phyloP scores from a whole-genome alignment of 2,329 filamentous ascomycete genomes.

The Coniochaeta prunicola region DNA sequence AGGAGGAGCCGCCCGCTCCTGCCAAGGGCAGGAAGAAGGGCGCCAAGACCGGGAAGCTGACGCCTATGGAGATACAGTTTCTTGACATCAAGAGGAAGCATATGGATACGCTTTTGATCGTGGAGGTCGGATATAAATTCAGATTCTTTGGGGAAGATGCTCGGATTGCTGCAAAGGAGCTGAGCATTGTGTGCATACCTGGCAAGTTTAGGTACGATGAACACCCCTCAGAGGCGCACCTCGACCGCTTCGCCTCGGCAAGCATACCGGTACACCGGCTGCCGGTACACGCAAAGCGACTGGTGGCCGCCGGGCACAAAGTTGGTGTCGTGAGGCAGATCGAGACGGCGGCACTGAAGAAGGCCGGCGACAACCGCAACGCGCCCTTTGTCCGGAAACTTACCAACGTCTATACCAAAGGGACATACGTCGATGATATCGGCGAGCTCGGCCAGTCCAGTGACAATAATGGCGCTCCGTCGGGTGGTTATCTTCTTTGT shows the following conservation, averaged over 20 bases:
- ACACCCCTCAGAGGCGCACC: slow-evolving; percentile 84
- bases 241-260: slow-evolving; percentile 87
- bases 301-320: slow-evolving; percentile 89
- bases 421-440: slow-evolving; percentile 91
- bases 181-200: slow-evolving; percentile 94
- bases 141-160: slow-evolving; percentile 96
- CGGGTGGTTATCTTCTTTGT: slow-evolving; percentile 85
- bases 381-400: slow-evolving; percentile 86
- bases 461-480: slow-evolving; percentile 37
- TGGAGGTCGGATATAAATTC: slow-evolving; percentile 98
- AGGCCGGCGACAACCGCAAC: slow-evolving; percentile 89
- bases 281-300: slow-evolving; percentile 86
- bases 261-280: slow-evolving; percentile 91
- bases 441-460: slow-evolving; percentile 61
- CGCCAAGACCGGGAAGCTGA: slow-evolving; percentile 68
- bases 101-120: slow-evolving; percentile 80
- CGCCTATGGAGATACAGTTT: slow-evolving; percentile 89
- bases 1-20: slow-evolving; percentile 39
- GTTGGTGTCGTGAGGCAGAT: slow-evolving; percentile 92
- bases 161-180: slow-evolving; percentile 75
- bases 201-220: slow-evolving; percentile 94
- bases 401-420: slow-evolving; percentile 96
- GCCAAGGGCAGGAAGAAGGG: slow-evolving; percentile 59
- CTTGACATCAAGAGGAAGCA: slow-evolving; percentile 90
- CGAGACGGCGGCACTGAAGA: slow-evolving; percentile 93